Base-by-base conservation (phyloP, 2,329 filamentous ascomycete genomes). In the Westerdykella aurantiaca region DNA sequence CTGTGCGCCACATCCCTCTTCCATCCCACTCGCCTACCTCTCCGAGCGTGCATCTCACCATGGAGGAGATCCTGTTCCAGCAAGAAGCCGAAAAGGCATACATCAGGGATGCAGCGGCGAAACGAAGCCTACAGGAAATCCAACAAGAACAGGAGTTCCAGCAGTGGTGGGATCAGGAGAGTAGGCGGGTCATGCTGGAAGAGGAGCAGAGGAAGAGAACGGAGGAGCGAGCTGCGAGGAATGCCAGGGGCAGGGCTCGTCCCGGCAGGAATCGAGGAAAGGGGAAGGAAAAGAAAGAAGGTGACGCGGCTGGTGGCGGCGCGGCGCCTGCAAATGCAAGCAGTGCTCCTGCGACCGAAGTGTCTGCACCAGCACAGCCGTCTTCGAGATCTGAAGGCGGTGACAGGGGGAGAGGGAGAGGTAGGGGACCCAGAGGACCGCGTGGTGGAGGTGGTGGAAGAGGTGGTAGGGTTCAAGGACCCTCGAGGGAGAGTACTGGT, bases 131-230 rank as follows among this genome's bases (percentile, higher is more conserved):
- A 23, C 83, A 94, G 60, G 93, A 97, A 50, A 98, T 98, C 46
- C 93, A 98, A 64, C 82, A 93, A 52, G 93, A 98, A 68, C 93
- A 98, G 62, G 88, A 88, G 41, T 98, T 98, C 63, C 88, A 96
- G 63, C 83, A 94, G 63, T 95, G 90, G 89, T 95, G 89, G 89
- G 88, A 94, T 53, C 82, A 86, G 49, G 90, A 95, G 66, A 88
- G 83, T 56, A 77, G 77, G 47, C 76, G 86, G 22, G 79, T 85
- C 31, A 83, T 84, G 51, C 80, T 84, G 52, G 81, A 76, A 53
- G 73, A 71, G 11, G 70, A 71, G 42, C 71, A 59, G 65, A 43
- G 68, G 65, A 68, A 60, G 61, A 62, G 49, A 39, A 55, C 61
- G 44, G 55, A 66, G 6, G 61, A 64, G 18, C 49, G 57, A 4